phyloP scores from a whole-genome alignment of 164 flowering plant species.

The Liquidambar formosana region DNA sequence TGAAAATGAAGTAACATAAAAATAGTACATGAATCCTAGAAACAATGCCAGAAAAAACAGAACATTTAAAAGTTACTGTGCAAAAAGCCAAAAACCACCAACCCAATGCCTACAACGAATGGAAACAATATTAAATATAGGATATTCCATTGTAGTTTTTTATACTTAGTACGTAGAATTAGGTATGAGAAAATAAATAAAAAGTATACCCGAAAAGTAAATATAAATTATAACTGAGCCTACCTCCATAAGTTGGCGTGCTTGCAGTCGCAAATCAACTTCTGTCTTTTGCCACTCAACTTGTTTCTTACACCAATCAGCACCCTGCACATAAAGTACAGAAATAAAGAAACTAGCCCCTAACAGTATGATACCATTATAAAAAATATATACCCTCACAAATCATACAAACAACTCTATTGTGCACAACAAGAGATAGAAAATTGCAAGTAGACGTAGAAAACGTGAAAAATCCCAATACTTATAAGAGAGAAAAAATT shows the following conservation, averaged over 20 bases:
- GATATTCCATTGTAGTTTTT: too few species aligned
- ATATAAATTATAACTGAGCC: background rate
- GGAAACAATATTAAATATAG: too few species aligned
- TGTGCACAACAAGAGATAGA: background rate
- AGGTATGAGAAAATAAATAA: background rate
- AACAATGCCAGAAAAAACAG: too few species aligned
- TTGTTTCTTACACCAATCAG: slow-evolving; percentile 36
- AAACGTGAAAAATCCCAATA: background rate
- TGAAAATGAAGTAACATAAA: too few species aligned
- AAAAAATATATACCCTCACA: background rate
- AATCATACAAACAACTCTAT: background rate
- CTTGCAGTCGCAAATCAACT: slow-evolving; percentile 24
- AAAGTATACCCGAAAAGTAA: background rate
- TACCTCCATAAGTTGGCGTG: slow-evolving; percentile 33
- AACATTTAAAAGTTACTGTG: too few species aligned
- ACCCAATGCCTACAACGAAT: too few species aligned
- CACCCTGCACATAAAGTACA: slow-evolving; percentile 21
- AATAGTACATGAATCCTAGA: too few species aligned
- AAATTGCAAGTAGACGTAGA: background rate
- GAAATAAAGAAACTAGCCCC: background rate
- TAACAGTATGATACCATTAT: background rate
- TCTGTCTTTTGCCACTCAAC: slow-evolving; percentile 34
- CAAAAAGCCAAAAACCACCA: too few species aligned
- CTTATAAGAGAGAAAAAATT: background rate
- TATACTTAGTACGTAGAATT: too few species aligned